A percentile compares a stretch with the other conserved stretches of the same genome.
Evolutionary conservation across 331 rosid genomes (phyloP).

Genomic region (Telfairia occidentalis): DNA sequence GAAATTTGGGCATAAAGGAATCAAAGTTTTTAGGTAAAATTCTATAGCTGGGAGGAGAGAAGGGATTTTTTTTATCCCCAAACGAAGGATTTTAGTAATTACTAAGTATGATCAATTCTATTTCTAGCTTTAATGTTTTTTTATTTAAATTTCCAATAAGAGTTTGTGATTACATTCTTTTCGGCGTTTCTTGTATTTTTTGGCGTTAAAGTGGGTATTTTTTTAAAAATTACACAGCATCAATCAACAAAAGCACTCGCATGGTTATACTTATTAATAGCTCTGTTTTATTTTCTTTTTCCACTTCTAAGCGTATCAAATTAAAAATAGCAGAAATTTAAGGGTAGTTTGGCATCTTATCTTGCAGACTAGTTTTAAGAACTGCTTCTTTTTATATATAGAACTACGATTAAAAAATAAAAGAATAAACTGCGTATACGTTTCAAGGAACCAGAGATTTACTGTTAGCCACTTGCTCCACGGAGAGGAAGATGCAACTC

Average conservation of each 20-base stretch:
- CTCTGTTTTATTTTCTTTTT: neutral
- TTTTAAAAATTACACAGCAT: neutral
- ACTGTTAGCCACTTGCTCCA: conserved; percentile 82
- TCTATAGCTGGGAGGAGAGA: too few species aligned
- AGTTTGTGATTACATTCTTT: too few species aligned
- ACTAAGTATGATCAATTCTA: too few species aligned
- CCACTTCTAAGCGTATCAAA: neutral
- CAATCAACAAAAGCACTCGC: neutral
- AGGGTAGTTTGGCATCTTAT: neutral
- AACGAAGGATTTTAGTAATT: too few species aligned
- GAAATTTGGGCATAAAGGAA: too few species aligned
- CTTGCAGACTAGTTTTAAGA: neutral
- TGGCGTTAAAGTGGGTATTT: neutral
- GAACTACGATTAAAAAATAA: neutral
- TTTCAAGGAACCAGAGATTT: conserved; percentile 16
- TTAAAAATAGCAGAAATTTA: neutral
- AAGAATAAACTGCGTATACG: neutral
- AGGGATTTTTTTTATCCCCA: too few species aligned
- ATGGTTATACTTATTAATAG: neutral
- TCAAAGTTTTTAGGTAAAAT: too few species aligned
- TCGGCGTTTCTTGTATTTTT: too few species aligned
- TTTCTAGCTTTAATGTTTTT: too few species aligned
- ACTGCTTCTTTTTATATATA: neutral
- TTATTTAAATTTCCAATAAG: too few species aligned
- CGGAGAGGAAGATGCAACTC: conserved; percentile 54